Base-by-base conservation (phyloP, 371 early-diverging fungal genomes). In the Mortierella sp. region DNA sequence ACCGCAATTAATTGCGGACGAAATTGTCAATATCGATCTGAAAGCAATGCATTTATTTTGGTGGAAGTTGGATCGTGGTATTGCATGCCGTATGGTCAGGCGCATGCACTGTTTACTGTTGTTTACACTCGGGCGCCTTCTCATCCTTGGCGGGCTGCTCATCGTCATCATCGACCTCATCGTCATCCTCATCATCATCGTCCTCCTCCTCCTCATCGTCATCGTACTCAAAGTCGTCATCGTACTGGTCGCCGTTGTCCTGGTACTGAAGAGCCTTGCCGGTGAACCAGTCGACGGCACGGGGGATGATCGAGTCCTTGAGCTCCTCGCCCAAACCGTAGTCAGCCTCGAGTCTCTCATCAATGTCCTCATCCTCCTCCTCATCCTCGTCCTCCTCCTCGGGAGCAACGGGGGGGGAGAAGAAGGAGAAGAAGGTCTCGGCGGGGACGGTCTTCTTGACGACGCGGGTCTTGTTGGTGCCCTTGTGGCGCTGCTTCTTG, bases 401-500 rank as follows among this genome's bases (percentile, higher is more conserved):
- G 60, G 97, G 96, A 44, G 95, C 91, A 27, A 84, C 85, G 32
- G 96, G 96, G 24, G 98, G 97, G 51, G 87, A 92, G 91, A 99
- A 99, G 94, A 98, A 98, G 73, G 91, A 89, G 92, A 99, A 99
- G 95, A 99, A 99, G 71, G 99, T 95, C 71, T 96, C 96, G 51
- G 95, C 91, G 46, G 98, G 98, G 43, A 97, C 96, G 43, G 96
- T 96, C 86, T 96, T 97, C 93, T 97, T 98, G 89, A 99, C 96
- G 58, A 98, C 95, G 77, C 99, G 97, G 44, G 98, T 97, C 93
- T 98, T 97, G 94, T 98, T 99, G 88, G 98, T 97, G 51, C 91
- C 94, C 95, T 98, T 98, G 92, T 98, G 97, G 81, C 99, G 96
- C 92, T 99, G 99, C 91, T 97, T 99, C 93, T 96, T 98, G 86